phyloP scores from a whole-genome alignment of 441 rosid genomes.

The Theobroma grandiflorum region DNA sequence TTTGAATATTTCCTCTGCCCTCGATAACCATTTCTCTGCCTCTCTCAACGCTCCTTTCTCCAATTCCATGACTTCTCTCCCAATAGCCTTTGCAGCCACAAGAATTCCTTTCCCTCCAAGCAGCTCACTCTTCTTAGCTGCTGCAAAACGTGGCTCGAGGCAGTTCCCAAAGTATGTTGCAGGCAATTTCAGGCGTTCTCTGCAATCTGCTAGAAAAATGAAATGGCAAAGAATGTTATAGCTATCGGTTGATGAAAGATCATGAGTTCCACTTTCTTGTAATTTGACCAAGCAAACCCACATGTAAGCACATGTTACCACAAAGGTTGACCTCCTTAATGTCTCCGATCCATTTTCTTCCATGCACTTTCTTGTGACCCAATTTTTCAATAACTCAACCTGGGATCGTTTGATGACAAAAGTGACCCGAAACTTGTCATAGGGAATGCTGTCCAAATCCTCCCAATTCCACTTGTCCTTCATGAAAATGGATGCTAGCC shows the following conservation, averaged over 20 bases:
- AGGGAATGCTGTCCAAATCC: background rate
- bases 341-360: background rate
- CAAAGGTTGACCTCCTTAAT: conserved; percentile 37
- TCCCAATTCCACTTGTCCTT: conserved; percentile 35
- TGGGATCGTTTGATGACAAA: conserved; percentile 20
- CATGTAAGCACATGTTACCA: conserved; percentile 33
- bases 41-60: conserved; percentile 25
- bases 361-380: conserved; percentile 6
- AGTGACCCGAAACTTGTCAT: conserved; percentile 32
- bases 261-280: background rate
- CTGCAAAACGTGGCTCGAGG: background rate
- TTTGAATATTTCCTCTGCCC: background rate
- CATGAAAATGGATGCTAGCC: conserved; percentile 33
- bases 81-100: conserved; percentile 41
- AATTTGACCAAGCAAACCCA: conserved; percentile 44
- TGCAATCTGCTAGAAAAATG: conserved; percentile 25
- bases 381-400: conserved; percentile 32
- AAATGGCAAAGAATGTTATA: background rate
- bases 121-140: conserved; percentile 29
- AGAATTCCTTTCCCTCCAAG: conserved; percentile 31
- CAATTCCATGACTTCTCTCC: conserved; percentile 32
- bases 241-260: background rate
- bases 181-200: conserved; percentile 18
- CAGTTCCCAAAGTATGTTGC: conserved; percentile 32
- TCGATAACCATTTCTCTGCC: conserved; percentile 12